Percentiles rank a stretch among this genome's conserved stretches.
Evolutionary conservation across 148 eudicot species (phyloP).

Genomic region (Oxyria digyna): DNA sequence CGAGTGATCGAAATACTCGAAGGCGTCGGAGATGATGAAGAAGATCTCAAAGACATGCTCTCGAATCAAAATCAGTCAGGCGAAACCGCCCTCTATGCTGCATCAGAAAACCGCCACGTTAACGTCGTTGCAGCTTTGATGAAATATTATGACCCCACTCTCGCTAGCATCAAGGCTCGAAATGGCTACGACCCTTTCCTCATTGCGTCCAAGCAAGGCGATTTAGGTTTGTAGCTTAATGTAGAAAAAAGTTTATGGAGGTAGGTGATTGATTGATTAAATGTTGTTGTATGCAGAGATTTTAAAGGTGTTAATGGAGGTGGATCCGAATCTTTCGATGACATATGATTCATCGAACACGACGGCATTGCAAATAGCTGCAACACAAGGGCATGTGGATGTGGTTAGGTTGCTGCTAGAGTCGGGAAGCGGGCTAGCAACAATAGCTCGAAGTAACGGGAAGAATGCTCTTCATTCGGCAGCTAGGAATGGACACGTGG

Average conservation of each 20-base stretch:
- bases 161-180: slow-evolving; percentile 34
- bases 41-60: slow-evolving; percentile 25
- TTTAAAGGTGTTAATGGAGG: slow-evolving; percentile 63
- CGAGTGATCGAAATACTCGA: slow-evolving; percentile 13
- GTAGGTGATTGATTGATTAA: not conserved
- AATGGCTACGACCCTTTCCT: slow-evolving; percentile 49
- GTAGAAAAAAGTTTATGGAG: not conserved
- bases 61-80: slow-evolving; percentile 42
- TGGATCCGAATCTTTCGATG: slow-evolving; percentile 84
- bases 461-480: slow-evolving; percentile 83
- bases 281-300: slow-evolving; percentile 23
- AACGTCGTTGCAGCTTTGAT: slow-evolving; percentile 30
- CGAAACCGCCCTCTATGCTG: slow-evolving; percentile 42
- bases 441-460: slow-evolving; percentile 77
- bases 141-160: slow-evolving; percentile 22
- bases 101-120: slow-evolving; percentile 32
- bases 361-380: slow-evolving; percentile 82
- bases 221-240: slow-evolving; percentile 18
- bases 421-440: slow-evolving; percentile 56
- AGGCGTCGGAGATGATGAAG: slow-evolving; percentile 15
- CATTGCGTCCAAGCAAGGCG: slow-evolving; percentile 45
- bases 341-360: slow-evolving; percentile 71
- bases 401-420: slow-evolving; percentile 60
- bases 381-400: slow-evolving; percentile 67
- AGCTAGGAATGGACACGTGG: slow-evolving; percentile 71